phyloP scores from a whole-genome alignment of 441 rosid species.

The Pelargonium fulgidum region DNA sequence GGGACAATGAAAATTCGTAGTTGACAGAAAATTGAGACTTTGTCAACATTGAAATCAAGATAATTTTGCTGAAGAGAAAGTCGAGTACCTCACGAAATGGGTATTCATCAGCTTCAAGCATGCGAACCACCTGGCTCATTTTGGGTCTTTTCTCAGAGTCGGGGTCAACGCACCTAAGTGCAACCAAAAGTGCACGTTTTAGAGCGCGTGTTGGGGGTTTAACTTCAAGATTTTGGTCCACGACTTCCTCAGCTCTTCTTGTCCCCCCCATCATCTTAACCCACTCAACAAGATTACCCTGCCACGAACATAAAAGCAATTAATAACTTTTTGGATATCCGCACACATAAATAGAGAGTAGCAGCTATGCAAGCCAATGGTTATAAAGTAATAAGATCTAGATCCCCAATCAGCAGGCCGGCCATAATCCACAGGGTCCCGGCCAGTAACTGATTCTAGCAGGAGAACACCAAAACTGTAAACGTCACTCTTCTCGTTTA shows the following conservation, averaged over 20 bases:
- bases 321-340: no score
- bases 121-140: conserved; percentile 95
- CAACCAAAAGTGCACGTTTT: conserved; percentile 76
- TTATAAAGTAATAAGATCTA: no score
- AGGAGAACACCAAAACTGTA: conserved; percentile 90
- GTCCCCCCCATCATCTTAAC: conserved; percentile 87
- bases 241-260: conserved; percentile 75
- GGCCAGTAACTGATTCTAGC: conserved; percentile 79
- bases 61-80: not conserved
- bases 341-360: no score
- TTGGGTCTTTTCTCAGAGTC: conserved; percentile 84
- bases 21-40: no score
- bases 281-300: conserved; percentile 98
- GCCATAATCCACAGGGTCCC: conserved; percentile 94
- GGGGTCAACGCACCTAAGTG: conserved; percentile 90
- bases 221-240: conserved; percentile 67
- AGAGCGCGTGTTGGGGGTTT: conserved; percentile 73
- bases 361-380: no score
- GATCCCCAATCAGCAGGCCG: conserved; percentile 75
- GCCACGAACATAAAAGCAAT: conserved; percentile 18
- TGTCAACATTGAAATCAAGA: not conserved
- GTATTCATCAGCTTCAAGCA: conserved; percentile 90
- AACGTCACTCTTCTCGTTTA: conserved; percentile 94
- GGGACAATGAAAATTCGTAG: no score
- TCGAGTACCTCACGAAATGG: conserved; percentile 29